Evolutionary conservation across 2,329 filamentous ascomycete genomes (phyloP).

Genomic region (Aureobasidium subglaciale): DNA sequence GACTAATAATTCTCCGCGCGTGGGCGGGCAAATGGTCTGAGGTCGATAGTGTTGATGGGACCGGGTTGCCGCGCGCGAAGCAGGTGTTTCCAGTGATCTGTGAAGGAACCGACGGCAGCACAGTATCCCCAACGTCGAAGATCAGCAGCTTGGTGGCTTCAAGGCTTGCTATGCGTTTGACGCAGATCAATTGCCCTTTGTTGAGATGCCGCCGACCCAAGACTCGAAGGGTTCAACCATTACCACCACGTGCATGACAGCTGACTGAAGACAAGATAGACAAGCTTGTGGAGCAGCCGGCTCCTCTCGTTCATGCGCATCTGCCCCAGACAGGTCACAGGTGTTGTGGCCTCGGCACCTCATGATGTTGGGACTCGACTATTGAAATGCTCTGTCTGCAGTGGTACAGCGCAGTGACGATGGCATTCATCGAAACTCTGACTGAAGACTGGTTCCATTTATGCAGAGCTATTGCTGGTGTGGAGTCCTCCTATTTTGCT

Average conservation of each 20-base stretch:
- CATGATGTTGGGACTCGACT: background rate
- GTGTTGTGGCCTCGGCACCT: background rate
- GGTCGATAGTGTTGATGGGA: background rate
- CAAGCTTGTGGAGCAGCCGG: background rate
- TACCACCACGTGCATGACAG: background rate
- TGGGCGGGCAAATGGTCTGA: background rate
- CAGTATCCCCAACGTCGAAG: background rate
- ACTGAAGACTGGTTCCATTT: background rate
- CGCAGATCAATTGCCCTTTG: background rate
- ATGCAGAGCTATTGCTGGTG: background rate
- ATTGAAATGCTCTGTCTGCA: background rate
- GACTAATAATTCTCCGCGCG: background rate
- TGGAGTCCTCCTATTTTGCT: background rate
- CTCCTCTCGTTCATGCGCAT: background rate
- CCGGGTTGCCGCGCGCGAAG: background rate
- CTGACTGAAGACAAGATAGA: background rate
- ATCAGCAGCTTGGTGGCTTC: slow-evolving; percentile 1
- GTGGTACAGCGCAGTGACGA: background rate
- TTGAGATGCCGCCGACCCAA: background rate
- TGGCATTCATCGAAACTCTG: background rate
- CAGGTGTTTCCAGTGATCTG: background rate
- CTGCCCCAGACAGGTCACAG: background rate
- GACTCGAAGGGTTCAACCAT: background rate
- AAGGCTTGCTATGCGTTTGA: background rate
- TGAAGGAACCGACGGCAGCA: background rate